Conservation (phyloP, 2,329 filamentous ascomycete genomes). For the Ophiostoma ips region DNA sequence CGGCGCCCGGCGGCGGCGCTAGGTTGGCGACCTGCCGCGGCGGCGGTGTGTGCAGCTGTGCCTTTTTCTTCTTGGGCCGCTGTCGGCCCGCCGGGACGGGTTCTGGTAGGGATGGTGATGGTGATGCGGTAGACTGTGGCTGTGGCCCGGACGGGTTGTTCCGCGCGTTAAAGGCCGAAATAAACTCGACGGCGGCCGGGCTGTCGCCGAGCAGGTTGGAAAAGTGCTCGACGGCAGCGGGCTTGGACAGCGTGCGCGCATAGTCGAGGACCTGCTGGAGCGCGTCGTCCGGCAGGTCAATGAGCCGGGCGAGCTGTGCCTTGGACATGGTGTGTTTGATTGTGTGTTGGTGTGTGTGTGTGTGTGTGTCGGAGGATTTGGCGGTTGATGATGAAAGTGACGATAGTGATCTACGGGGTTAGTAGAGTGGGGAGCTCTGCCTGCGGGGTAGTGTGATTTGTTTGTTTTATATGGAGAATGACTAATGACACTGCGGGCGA, state of each 20-base stretch:
- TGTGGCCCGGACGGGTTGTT: conserved; percentile 30
- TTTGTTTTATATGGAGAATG: background rate
- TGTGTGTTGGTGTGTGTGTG: background rate
- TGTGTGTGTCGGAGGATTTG: background rate
- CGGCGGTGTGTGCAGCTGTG: conserved; percentile 49
- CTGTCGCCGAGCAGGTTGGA: conserved; percentile 80
- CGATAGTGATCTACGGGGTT: background rate
- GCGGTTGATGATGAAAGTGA: background rate
- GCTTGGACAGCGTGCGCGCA: conserved; percentile 58
- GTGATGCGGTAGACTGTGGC: background rate
- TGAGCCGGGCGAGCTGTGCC: conserved; percentile 60
- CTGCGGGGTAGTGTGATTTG: background rate
- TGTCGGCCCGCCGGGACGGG: conserved; percentile 38
- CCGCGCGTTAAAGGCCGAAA: conserved; percentile 65
- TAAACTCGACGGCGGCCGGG: conserved; percentile 60
- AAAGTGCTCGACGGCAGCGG: conserved; percentile 70
- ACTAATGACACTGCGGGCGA: background rate
- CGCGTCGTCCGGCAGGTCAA: conserved; percentile 75
- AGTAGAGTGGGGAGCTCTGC: background rate
- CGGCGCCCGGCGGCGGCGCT: conserved; percentile 48
- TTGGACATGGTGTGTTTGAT: conserved; percentile 33
- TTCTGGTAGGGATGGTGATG: conserved; percentile 16
- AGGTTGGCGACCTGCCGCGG: conserved; percentile 50
- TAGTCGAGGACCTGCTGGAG: conserved; percentile 77
- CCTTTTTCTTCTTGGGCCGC: conserved; percentile 39